phyloP scores from a whole-genome alignment of 129 eudicot species.

The Scalesia atractyloides region DNA sequence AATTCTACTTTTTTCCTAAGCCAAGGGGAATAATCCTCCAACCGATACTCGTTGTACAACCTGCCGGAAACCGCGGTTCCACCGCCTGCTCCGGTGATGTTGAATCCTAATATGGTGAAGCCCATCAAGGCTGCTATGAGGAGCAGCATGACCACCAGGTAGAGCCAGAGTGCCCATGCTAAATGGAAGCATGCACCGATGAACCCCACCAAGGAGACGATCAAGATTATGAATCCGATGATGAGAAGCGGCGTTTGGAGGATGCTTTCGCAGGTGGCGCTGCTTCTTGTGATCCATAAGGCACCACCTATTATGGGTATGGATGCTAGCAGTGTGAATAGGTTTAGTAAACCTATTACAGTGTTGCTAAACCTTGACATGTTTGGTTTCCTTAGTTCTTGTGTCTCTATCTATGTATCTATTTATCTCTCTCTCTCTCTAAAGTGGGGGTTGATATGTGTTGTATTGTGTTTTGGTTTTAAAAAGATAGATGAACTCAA shows the following conservation, averaged over 20 bases:
- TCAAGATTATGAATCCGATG: conserved; percentile 69
- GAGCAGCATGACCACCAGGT: conserved; percentile 62
- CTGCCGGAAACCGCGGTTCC: conserved; percentile 63
- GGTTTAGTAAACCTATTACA: conserved; percentile 80
- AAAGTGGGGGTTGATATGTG: not conserved
- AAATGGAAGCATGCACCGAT: conserved; percentile 82
- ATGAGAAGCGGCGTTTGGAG: conserved; percentile 80
- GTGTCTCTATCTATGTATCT: conserved; percentile 2
- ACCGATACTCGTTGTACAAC: conserved; percentile 63
- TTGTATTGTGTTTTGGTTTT: conserved; percentile 25
- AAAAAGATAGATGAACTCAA: conserved; percentile 22
- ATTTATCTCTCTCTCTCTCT: conserved; percentile 4
- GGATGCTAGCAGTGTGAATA: conserved; percentile 74
- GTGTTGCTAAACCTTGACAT: conserved; percentile 83
- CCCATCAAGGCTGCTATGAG: conserved; percentile 54
- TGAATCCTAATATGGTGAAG: conserved; percentile 71
- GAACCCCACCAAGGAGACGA: conserved; percentile 73
- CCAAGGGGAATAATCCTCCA: conserved; percentile 69
- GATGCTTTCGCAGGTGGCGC: conserved; percentile 75
- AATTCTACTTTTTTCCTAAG: conserved; percentile 68
- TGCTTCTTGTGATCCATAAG: conserved; percentile 68
- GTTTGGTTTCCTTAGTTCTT: not conserved
- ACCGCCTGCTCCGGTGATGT: conserved; percentile 68
- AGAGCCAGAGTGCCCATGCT: conserved; percentile 76
- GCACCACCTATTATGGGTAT: conserved; percentile 89